Base-by-base conservation (phyloP, 2,329 filamentous ascomycete genomes). In the Talaromyces marneffei region DNA sequence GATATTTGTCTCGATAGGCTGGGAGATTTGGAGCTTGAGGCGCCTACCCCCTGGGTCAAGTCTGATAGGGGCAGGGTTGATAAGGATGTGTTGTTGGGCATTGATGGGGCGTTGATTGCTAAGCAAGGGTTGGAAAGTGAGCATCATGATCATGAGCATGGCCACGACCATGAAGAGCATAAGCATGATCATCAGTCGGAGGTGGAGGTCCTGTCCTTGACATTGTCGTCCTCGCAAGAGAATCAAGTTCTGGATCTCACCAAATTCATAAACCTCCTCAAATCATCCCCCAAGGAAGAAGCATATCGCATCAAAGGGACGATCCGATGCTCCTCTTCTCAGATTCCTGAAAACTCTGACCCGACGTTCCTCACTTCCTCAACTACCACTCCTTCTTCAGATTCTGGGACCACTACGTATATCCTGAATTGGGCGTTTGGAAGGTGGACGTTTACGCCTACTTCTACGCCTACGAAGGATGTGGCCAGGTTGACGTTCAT, bases 361-460 rank as follows among this genome's bases (percentile, higher is more conserved):
- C 10, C 61, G 57, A 14, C 59, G 52, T 35, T 33, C 20, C 35
- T 55, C 25, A 39, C 33, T 52, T 4, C 56, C 53, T 35, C 61
- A 31, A 53, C 33, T 58, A 16, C 33, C 62, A 20, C 33, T 18
- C 14, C 33, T 4, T 27, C 52, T 6, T 40, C 52, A 29, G 20
- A 37, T 6, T 55, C 33, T 1, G n/a, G 59, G 48, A 7, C 85
- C 9, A 1, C 57, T 65, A 25, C 90, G 60, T 97, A 94, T 72
- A 96, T 99, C 48, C 83, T 99, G 63, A 99, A 99, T 74, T 99
- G 94, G 94, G 94, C 94, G 0, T 99, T 99, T 77, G 92, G 92
- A 0, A 84, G 94, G 31, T 99, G 94, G 93, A 96, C 87, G 0
- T 96, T 93, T 71, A 95, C 92, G 1, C 81, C 84, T 5, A 74